These are phyloP conservation scores for Alloteropsis semialata DNA, from an alignment of 176 grass and related monocot genomes.

Conservation along the genomic window DNA sequence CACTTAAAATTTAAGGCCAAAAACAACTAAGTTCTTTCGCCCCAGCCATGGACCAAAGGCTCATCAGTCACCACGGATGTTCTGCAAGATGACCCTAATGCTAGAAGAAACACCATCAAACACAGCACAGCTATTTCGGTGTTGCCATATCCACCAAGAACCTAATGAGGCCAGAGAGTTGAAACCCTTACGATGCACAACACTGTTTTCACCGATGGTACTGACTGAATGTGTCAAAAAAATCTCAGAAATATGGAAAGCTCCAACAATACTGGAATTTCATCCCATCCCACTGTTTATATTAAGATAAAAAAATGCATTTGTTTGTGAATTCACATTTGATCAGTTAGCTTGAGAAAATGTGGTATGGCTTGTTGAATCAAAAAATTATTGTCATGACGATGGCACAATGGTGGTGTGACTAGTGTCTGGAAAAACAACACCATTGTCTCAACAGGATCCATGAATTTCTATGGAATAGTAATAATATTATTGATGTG, in stretches of 20 bases:
- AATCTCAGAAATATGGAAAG: not conserved
- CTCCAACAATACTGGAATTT: not conserved
- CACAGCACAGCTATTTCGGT: too few species aligned
- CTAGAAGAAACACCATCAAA: too few species aligned
- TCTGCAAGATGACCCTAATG: too few species aligned
- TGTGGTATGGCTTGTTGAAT: not conserved
- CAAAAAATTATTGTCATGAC: not conserved
- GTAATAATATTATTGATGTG: not conserved
- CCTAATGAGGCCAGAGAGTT: too few species aligned
- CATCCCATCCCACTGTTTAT: not conserved
- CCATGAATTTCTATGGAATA: not conserved
- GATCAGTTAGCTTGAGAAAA: not conserved
- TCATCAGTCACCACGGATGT: too few species aligned
- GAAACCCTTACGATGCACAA: too few species aligned
- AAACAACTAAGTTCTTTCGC: too few species aligned
- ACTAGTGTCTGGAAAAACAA: not conserved
- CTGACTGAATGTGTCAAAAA: not conserved
- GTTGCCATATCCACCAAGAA: too few species aligned
- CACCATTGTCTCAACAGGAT: not conserved
- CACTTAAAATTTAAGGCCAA: too few species aligned
- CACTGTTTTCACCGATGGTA: not conserved
- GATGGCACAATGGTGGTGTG: not conserved
- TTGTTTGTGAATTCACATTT: constrained; percentile 10
- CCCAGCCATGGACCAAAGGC: too few species aligned
- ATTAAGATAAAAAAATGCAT: not conserved